Evolutionary conservation across 1,284 basidiomycete genomes (phyloP), one percentile per base, ranked within the genome.

Genomic region (Mycosarcoma mackinlayi): DNA sequence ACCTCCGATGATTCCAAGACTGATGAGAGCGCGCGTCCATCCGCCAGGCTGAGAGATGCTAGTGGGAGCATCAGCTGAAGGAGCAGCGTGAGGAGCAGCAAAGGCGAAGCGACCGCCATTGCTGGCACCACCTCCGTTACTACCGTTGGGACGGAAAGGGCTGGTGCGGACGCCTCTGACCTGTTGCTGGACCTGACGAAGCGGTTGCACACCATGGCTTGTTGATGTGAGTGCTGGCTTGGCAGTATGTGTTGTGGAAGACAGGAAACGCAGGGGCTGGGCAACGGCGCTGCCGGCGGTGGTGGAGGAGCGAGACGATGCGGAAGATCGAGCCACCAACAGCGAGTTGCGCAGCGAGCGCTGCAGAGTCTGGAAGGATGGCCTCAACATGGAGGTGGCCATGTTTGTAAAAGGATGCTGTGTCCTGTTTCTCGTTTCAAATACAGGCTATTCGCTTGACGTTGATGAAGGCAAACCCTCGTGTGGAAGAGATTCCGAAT

Each of bases 1-100:
- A 23, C 70, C 80, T 16, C 66, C 80, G 24, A 82, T 72, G 61
- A 82, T 61, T 14, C 80, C 80, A n/a, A 78, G 41, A 33, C 67
- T 76, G 39, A 65, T 72, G 19, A 80, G 57, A 9, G 75, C 72
- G 13, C 75, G 61, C 10, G 68, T 57, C 79, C 78, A 80, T 49
- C 78, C 79, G 40, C 78, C 77, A 8, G 70, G 64, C 51, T 68
- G 65, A 14, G 70, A 54, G 57, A 78, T 45, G 60, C 68, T 73
- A 24, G 69, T 73, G 25, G 76, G 76, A 7, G 67, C 76, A 34
- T 63, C 66, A 3, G 65, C 61, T 1, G 66, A 58, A 28, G 74
- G 71, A 13, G 76, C 76, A 39, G 54, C 50, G 54, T 78, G 76
- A 10, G 76, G 76, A 8, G 64, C 61, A 0, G 73, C 60, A 46